Base-by-base conservation (phyloP, 1,139 yeast genomes). In the Sugiyamaella neomexicana region DNA sequence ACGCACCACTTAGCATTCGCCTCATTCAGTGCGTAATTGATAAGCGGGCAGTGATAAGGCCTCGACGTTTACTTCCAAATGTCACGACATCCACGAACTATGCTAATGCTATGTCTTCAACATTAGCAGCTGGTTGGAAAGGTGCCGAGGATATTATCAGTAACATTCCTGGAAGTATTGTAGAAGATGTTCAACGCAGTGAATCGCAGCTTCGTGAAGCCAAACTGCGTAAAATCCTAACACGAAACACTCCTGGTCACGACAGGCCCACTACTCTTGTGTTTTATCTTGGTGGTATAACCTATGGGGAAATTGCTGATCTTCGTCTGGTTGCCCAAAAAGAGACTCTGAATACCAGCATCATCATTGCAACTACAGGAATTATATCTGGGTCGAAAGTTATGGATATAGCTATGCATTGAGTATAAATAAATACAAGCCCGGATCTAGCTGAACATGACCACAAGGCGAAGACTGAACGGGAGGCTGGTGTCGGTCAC, bases 231-330 rank as follows among this genome's bases (percentile, higher is more conserved):
- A 68, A 70, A 37, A 67, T 72, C 37, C 60, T 65, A 54, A 62
- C 60, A 46, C 65, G 67, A 49, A 72, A 62, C 58, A 64, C 62
- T 25, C 68, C 64, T 52, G 62, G 65, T 9, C 57, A 58, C 56
- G 63, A 61, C 59, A 67, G 60, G 58, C 71, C 68, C 15, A 68
- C 69, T 17, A 72, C 68, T 32, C 75, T 76, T 65, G 80, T 80
- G 50, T 77, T 85, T 36, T 72, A 86, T 31, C 68, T 89, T 41
- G 96, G 96, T 7, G 96, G 96, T 0, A 73, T 88, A n/a, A 86
- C 96, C 0, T 79, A 86, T 65, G 80, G 89, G 12, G 96, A 89
- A 67, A 73, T 88, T 10, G 78, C 89, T 10, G 83, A 89, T 16
- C 74, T 88, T 54, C 75, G 84, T 62, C 77, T 77, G 55, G 71